A percentile compares a stretch with the other conserved stretches of the same genome.
These are phyloP conservation scores for Basipetospora chlamydospora DNA, from an alignment of 2,329 filamentous ascomycete genomes.

Conservation along the genomic window DNA sequence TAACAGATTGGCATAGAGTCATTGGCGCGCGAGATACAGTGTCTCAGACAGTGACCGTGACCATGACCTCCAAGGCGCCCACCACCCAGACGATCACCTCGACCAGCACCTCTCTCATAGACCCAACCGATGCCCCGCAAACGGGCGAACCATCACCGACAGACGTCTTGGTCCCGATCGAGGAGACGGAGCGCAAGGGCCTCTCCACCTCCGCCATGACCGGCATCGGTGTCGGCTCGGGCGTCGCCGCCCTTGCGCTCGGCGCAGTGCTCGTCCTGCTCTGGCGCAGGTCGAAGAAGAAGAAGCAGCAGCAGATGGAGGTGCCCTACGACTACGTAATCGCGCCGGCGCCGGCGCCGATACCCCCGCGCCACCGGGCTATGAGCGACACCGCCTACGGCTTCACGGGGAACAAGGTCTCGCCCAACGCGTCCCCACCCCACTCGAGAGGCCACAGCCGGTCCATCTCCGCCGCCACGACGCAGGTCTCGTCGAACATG, in stretches of 20 bases:
- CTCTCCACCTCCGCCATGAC: conserved; percentile 6
- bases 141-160: too few relatives aligned
- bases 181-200: neutral
- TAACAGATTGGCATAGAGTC: conserved; percentile 1
- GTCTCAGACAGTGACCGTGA: neutral
- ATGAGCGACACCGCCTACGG: neutral
- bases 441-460: conserved; percentile 1
- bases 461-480: conserved; percentile 3
- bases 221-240: conserved; percentile 5
- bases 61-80: neutral
- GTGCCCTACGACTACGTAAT: conserved; percentile 1
- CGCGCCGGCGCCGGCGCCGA: conserved; percentile 1
- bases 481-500: conserved; percentile 1
- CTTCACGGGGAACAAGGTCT: neutral
- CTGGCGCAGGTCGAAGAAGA: neutral
- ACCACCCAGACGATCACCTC: conserved; percentile 1
- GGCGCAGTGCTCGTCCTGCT: conserved; percentile 2
- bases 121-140: neutral
- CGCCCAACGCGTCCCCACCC: neutral
- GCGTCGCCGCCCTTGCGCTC: conserved; percentile 1
- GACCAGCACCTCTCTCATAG: conserved; percentile 1
- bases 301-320: neutral
- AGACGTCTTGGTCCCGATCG: too few relatives aligned
- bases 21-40: conserved; percentile 3
- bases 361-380: neutral